Evolutionary conservation across 257 asterid species (phyloP).

Genomic region (Scutellaria galericulata): DNA sequence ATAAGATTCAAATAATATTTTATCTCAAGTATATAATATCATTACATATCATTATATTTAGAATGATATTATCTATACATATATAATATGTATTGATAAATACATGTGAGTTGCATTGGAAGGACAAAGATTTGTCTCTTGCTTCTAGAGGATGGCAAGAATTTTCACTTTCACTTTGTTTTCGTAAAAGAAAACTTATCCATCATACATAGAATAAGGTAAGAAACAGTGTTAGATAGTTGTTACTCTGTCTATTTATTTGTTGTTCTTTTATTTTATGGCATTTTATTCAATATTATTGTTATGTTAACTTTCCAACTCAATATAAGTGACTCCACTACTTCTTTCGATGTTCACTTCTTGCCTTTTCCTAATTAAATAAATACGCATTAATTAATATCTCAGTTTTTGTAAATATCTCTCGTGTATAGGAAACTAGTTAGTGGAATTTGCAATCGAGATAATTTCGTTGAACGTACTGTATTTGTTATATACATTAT

Average conservation of each 20-base stretch:
- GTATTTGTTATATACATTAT: too few species aligned
- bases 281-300: slow-evolving; percentile 1
- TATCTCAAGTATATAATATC: too few species aligned
- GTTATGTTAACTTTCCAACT: not conserved
- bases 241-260: slow-evolving; percentile 43
- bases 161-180: slow-evolving; percentile 36
- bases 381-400: too few species aligned
- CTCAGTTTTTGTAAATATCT: too few species aligned
- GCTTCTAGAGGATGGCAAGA: slow-evolving; percentile 54
- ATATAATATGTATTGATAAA: too few species aligned
- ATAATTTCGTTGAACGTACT: too few species aligned
- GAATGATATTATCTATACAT: too few species aligned
- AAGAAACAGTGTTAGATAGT: slow-evolving; percentile 1
- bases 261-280: slow-evolving; percentile 39
- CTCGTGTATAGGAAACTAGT: too few species aligned
- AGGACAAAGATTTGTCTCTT: slow-evolving; percentile 1
- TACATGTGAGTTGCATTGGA: too few species aligned
- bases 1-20: too few species aligned
- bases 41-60: too few species aligned
- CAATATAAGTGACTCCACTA: not conserved
- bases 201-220: slow-evolving; percentile 26
- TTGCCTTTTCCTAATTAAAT: not conserved
- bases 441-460: too few species aligned
- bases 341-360: slow-evolving; percentile 5
- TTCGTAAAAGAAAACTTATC: not conserved